phyloP scores from a whole-genome alignment of 192 early-diverging fungal species.

The Coemansia guatemalensis region DNA sequence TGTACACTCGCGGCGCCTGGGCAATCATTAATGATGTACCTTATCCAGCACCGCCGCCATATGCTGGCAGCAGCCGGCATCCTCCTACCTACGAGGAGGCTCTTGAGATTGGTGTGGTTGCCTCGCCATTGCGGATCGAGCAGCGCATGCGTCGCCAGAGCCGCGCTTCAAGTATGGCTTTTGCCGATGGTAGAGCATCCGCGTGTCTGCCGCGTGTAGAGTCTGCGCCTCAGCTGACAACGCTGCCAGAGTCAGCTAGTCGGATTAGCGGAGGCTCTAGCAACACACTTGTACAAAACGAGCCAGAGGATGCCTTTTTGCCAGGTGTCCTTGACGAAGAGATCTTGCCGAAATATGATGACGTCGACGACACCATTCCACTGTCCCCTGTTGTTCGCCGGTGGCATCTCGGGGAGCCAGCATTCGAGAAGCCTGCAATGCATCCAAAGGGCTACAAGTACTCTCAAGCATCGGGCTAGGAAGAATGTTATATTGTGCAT shows the following conservation, averaged over 20 bases:
- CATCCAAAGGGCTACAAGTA: constrained; percentile 25
- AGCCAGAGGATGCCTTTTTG: neutral
- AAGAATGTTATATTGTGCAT: too few relatives aligned
- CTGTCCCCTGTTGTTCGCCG: constrained; percentile 32
- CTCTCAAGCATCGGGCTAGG: neutral
- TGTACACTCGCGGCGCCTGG: constrained; percentile 47
- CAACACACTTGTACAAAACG: neutral
- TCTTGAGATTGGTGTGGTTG: constrained; percentile 48
- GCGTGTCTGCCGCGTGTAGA: constrained; percentile 10
- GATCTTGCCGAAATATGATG: constrained; percentile 22
- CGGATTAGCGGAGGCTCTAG: too few relatives aligned
- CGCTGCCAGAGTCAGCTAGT: neutral
- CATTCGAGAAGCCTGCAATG: constrained; percentile 42
- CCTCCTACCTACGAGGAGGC: constrained; percentile 49
- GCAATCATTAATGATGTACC: constrained; percentile 51
- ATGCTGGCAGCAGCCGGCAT: constrained; percentile 41
- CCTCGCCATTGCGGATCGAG: constrained; percentile 46
- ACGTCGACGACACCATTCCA: constrained; percentile 10
- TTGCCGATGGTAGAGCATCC: neutral
- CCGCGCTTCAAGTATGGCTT: too few relatives aligned
- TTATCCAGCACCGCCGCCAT: constrained; percentile 49
- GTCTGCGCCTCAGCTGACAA: constrained; percentile 18
- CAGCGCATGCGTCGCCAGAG: constrained; percentile 25
- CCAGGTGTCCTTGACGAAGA: neutral
- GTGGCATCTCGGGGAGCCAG: constrained; percentile 41